Evolutionary conservation across 805 yeast genomes (phyloP), one percentile per base, ranked within the genome.

Genomic region (Ogataea saltuana): DNA sequence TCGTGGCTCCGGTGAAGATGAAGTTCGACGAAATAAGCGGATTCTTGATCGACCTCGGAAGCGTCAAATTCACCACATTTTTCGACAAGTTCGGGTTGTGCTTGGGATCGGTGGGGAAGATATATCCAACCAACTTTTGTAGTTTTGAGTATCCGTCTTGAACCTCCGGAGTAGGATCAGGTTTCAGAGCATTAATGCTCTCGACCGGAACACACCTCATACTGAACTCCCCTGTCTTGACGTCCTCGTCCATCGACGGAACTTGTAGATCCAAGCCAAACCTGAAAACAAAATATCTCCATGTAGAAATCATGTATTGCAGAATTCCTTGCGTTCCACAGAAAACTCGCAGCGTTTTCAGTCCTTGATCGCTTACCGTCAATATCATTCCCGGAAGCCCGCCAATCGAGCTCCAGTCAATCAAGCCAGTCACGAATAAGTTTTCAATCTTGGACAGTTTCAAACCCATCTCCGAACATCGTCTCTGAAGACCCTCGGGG

Each of bases 341-440:
- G 53, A 65, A 74, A 0, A 88, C 65, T n/a, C 72, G 72, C 28
- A 86, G 59, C 6, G 70, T 70, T 36, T 75, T 74, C 48, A 75
- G 71, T 2, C 88, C 89, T 53, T 88, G 85, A 53, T 88, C 97
- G 44, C 87, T 81, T 11, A 85, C 71, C 0, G 97, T 88, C 39
- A 91, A 67, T 37, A 91, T 77, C 55, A 88, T 67, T 0, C 99
- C 99, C 0, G 98, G 97, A 6, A 91, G 63, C 0, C 99, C 99
- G n/a, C 95, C 88, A 2, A 88, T 67, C n/a, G 83, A 73, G 5
- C 74, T 61, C 97, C 97, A 91, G 41, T 75, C 64, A 9, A 86
- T 48, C n/a, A 68, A 69, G 3, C 99, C 99, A 0, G 96, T 81
- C 4, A 93, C 57, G 55, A 87, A 90, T 4, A 91, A 68, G 27